Conservation (phyloP, 306 rosid species). For the Cicer chorassanicum region DNA sequence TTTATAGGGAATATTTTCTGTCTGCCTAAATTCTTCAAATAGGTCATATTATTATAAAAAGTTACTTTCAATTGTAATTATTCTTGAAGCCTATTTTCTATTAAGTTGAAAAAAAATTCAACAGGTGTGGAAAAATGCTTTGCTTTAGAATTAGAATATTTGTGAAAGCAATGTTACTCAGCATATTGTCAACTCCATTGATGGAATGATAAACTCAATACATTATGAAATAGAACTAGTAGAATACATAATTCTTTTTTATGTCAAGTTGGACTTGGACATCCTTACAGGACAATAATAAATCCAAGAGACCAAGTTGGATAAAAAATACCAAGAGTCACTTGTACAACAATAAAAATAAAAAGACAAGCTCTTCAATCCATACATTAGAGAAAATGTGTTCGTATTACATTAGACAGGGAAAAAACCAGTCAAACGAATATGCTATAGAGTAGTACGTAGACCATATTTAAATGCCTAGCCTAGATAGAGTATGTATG, state of each 20-base stretch:
- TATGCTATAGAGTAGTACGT: too few relatives aligned
- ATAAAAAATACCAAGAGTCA: constrained; percentile 24
- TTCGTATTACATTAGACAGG: constrained; percentile 66
- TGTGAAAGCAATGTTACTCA: constrained; percentile 26
- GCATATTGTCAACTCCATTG: constrained; percentile 18
- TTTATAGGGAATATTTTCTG: constrained; percentile 11
- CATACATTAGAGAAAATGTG: background rate
- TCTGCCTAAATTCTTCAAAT: background rate
- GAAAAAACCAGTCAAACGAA: constrained; percentile 71
- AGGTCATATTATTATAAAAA: constrained; percentile 1
- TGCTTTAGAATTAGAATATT: background rate
- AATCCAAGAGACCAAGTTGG: constrained; percentile 6
- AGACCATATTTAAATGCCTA: constrained; percentile 63
- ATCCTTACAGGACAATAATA: constrained; percentile 23
- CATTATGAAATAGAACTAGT: background rate
- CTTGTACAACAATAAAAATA: constrained; percentile 28
- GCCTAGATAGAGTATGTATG: constrained; percentile 10
- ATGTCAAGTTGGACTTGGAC: constrained; percentile 45
- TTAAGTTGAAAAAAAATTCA: background rate
- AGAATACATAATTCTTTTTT: constrained; percentile 30
- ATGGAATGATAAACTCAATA: constrained; percentile 22
- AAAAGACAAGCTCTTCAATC: constrained; percentile 22
- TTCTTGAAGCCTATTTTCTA: constrained; percentile 15
- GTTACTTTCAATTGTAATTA: constrained; percentile 18
- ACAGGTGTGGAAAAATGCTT: background rate